A percentile compares a stretch with the other conserved stretches of the same genome.
phyloP scores from a whole-genome alignment of 2,329 filamentous ascomycete genomes.

The Penicillium sp. region DNA sequence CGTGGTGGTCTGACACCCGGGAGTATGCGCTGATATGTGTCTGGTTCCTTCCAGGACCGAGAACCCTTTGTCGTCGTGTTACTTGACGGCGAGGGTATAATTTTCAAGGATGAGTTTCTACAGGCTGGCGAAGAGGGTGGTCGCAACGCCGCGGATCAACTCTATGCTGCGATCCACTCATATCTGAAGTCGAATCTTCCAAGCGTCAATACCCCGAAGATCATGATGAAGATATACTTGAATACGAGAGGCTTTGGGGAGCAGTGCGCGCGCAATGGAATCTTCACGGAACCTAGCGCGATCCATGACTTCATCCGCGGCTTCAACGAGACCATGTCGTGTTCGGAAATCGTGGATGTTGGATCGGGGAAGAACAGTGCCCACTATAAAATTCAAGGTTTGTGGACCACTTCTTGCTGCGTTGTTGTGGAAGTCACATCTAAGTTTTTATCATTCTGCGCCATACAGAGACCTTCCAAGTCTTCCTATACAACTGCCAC shows the following conservation, averaged over 20 bases:
- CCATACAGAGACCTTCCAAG: conserved; percentile 55
- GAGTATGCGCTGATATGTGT: conserved; percentile 13
- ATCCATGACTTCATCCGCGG: conserved; percentile 58
- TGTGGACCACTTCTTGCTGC: conserved; percentile 14
- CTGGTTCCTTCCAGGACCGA: conserved; percentile 43
- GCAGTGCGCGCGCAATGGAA: conserved; percentile 49
- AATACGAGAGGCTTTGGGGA: conserved; percentile 56
- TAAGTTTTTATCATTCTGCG: conserved; percentile 24
- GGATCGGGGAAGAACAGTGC: conserved; percentile 49
- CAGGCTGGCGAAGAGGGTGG: conserved; percentile 56
- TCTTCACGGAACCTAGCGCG: conserved; percentile 44
- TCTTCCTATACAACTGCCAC: conserved; percentile 59
- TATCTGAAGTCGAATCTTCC: conserved; percentile 47
- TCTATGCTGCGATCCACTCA: conserved; percentile 48
- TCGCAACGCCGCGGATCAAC: conserved; percentile 53
- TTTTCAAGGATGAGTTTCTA: conserved; percentile 56
- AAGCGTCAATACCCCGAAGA: conserved; percentile 48
- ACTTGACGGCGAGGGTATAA: conserved; percentile 59
- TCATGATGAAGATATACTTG: conserved; percentile 57
- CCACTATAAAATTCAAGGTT: conserved; percentile 53
- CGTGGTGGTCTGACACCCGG: conserved; percentile 3
- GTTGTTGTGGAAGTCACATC: conserved; percentile 10
- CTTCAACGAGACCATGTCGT: conserved; percentile 55
- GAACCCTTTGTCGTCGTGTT: conserved; percentile 58
- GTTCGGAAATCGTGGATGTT: conserved; percentile 55